phyloP scores from a whole-genome alignment of 1,284 basidiomycete genomes.

The Papiliotrema flavescens region DNA sequence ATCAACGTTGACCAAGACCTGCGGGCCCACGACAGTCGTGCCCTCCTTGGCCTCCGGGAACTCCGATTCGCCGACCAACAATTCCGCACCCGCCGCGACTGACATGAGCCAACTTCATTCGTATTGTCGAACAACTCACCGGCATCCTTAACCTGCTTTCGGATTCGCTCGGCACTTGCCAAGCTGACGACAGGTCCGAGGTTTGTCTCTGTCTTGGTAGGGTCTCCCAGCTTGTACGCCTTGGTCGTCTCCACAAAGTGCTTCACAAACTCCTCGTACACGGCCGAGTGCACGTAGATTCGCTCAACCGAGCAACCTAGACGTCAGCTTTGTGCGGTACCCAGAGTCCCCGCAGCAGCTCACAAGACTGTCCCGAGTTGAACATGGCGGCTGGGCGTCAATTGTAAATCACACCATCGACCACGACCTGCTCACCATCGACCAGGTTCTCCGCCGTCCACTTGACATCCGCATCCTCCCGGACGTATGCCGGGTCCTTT shows the following conservation, averaged over 20 bases:
- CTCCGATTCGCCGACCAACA: slow-evolving; percentile 65
- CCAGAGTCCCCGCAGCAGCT: slow-evolving; percentile 1
- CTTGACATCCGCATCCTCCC: slow-evolving; percentile 75
- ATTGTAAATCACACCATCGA: not conserved
- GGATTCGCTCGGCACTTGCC: slow-evolving; percentile 74
- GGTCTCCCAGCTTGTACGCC: slow-evolving; percentile 82
- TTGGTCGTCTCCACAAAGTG: slow-evolving; percentile 70
- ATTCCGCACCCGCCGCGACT: slow-evolving; percentile 74
- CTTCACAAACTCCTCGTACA: slow-evolving; percentile 78
- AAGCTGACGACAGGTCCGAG: slow-evolving; percentile 89
- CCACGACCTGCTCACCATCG: slow-evolving; percentile 60
- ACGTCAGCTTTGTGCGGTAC: not conserved
- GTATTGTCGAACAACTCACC: slow-evolving; percentile 50
- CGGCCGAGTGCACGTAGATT: slow-evolving; percentile 83
- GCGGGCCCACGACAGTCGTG: slow-evolving; percentile 80
- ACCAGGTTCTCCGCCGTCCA: slow-evolving; percentile 83
- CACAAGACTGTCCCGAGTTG: slow-evolving; percentile 86
- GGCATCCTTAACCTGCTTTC: slow-evolving; percentile 80
- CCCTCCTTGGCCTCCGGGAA: slow-evolving; percentile 68
- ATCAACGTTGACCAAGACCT: slow-evolving; percentile 80
- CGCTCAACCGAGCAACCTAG: slow-evolving; percentile 57
- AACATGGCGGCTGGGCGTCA: slow-evolving; percentile 70
- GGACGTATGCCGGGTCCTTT: slow-evolving; percentile 93
- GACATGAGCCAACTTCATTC: not conserved
- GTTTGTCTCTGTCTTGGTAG: slow-evolving; percentile 65